phyloP scores from a whole-genome alignment of 225 moss, liverwort and hornwort genomes.

The Pseudoscleropodium purum region DNA sequence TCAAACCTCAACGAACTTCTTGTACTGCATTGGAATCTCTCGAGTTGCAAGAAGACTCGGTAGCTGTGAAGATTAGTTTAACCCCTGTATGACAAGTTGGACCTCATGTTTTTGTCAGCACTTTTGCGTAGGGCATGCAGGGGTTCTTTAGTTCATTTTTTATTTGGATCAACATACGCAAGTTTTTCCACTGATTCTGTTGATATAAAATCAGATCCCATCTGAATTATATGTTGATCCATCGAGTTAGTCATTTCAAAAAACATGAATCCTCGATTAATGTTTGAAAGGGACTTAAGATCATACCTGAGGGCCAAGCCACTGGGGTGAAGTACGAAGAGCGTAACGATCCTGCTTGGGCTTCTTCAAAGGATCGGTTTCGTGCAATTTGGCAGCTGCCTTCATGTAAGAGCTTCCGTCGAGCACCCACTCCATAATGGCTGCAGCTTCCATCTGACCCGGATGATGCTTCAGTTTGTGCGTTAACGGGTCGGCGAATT shows the following conservation, averaged over 20 bases:
- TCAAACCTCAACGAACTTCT: neutral
- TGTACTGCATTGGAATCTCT: neutral
- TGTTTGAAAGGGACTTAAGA: neutral
- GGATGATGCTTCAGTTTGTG: constrained; percentile 47
- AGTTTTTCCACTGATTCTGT: neutral
- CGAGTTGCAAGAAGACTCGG: neutral
- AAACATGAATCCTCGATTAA: neutral
- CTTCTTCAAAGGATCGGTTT: constrained; percentile 48
- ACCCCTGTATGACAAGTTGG: too few relatives aligned
- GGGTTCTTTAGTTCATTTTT: neutral
- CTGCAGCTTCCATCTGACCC: constrained; percentile 42
- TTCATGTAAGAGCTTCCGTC: constrained; percentile 47
- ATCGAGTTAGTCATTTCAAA: neutral
- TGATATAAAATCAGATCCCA: neutral
- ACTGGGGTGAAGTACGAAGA: constrained; percentile 51
- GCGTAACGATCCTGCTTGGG: constrained; percentile 58
- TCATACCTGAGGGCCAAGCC: constrained; percentile 50
- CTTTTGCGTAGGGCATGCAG: neutral
- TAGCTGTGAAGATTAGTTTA: neutral
- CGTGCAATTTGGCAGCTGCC: constrained; percentile 25
- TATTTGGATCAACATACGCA: too few relatives aligned
- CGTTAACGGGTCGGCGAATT: constrained; percentile 26
- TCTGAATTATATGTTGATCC: neutral
- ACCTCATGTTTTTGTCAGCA: too few relatives aligned
- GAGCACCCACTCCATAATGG: constrained; percentile 41